Base-by-base conservation (phyloP, 1,284 basidiomycete species). In the Ustilago crameri region DNA sequence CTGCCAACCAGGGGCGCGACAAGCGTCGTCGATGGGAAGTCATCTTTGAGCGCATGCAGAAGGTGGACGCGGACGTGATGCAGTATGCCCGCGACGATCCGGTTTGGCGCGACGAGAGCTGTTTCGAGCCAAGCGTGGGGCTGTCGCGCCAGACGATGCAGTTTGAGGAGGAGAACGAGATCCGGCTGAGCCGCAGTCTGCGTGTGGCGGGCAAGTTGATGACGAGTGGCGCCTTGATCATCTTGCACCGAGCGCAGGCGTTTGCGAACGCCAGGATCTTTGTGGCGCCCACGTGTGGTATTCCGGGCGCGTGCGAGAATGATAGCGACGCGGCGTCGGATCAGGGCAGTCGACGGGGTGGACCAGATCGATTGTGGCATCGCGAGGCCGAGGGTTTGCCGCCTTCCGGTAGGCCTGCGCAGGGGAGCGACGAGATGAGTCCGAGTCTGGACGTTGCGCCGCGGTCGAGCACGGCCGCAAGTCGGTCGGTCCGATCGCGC, bases 211-310 rank as follows among this genome's bases (percentile, higher is more conserved):
- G 76, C 44, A 74, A 76, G 55, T 63, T 78, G n/a, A 78, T 78
- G 76, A 76, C 76, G 37, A 73, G 74, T 37, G 74, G 76, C 15
- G 63, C 74, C 2, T 54, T 76, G 3, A 76, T 79, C 57, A 79
- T 79, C 40, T 41, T 79, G 22, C 77, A 79, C 44, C 51, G 77
- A 12, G 70, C 76, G 0, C 75, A 78, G 51, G 77, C 77, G 2
- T 79, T 76, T 35, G 75, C 75, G 22, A 77, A 78, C 38, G 77
- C 77, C 18, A 43, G 64, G 24, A 73, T 79, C 63, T 79, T 79
- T 56, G 69, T 79, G 24, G 51, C 55, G 27, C 75, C 75, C 1
- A 75, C 75, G 12, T 79, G 77, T 35, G 75, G 77, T 9, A 68
- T 79, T 27, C 77, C 77, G 12, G 70, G 73, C 23, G 68, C 72